Conservation (phyloP, 108 stramenopile genomes). For the Epithemia pelagica region DNA sequence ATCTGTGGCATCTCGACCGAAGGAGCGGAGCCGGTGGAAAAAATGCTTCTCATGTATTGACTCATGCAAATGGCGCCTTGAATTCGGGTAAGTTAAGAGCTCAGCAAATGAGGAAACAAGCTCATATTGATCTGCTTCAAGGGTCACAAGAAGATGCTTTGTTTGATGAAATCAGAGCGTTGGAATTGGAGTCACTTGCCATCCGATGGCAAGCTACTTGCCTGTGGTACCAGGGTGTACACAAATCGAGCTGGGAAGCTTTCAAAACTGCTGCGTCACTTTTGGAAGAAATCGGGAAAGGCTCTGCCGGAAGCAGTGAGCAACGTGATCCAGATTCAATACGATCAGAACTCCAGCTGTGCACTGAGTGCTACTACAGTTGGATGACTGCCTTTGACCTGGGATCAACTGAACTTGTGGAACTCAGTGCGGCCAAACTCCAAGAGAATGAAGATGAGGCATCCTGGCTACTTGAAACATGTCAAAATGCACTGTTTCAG, state of each 20-base stretch:
- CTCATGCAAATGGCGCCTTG: background rate
- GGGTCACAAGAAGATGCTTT: background rate
- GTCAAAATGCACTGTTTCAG: background rate
- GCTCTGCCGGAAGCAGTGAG: background rate
- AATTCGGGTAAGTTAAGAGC: background rate
- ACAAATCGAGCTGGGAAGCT: background rate
- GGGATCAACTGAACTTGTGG: background rate
- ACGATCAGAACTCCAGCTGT: background rate
- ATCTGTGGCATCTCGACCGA: background rate
- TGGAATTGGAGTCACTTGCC: slow-evolving; percentile 14
- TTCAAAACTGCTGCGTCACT: slow-evolving; percentile 3
- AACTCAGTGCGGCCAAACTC: background rate
- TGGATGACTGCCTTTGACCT: slow-evolving; percentile 4
- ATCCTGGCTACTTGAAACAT: background rate
- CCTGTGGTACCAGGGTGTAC: slow-evolving; percentile 10
- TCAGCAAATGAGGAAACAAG: background rate
- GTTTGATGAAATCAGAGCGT: slow-evolving; percentile 4
- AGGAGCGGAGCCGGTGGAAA: background rate
- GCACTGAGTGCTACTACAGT: background rate
- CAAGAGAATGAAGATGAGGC: background rate
- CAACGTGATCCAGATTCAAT: background rate
- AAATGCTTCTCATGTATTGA: background rate
- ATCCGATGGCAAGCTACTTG: slow-evolving; percentile 8
- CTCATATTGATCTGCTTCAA: background rate
- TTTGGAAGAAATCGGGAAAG: background rate